Evolutionary conservation across 306 rosid genomes (phyloP).

Genomic region (Ormosia emarginata): DNA sequence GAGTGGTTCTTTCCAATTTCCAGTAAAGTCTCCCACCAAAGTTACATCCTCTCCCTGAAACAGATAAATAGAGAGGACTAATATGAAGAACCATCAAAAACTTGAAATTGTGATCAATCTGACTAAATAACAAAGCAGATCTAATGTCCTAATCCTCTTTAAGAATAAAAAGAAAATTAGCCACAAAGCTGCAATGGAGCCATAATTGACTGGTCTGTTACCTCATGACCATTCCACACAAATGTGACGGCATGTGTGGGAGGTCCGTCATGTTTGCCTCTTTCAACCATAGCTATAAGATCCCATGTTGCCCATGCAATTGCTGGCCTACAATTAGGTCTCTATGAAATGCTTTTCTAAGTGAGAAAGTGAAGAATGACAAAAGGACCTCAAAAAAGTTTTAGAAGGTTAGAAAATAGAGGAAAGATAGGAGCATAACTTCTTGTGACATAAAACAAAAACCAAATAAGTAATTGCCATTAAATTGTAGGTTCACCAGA

Average conservation of each 20-base stretch:
- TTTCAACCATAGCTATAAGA: slow-evolving; percentile 94
- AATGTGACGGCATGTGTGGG: slow-evolving; percentile 88
- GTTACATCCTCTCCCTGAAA: slow-evolving; percentile 83
- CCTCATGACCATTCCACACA: slow-evolving; percentile 96
- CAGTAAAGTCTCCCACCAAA: slow-evolving; percentile 96
- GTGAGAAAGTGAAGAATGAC: not conserved
- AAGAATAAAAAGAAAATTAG: not conserved
- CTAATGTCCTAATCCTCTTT: not conserved
- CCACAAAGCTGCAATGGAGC: not conserved
- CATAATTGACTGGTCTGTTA: slow-evolving; percentile 28
- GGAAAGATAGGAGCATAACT: not conserved
- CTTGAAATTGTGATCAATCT: slow-evolving; percentile 5
- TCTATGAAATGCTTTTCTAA: slow-evolving; percentile 25
- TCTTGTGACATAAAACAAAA: not conserved
- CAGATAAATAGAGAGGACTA: slow-evolving; percentile 6
- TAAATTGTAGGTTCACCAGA: not conserved
- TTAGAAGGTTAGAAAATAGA: not conserved
- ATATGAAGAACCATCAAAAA: slow-evolving; percentile 16
- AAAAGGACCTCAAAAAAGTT: not conserved
- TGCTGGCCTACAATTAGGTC: slow-evolving; percentile 65
- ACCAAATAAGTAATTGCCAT: not conserved
- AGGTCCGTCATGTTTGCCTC: slow-evolving; percentile 81
- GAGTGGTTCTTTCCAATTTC: slow-evolving; percentile 87
- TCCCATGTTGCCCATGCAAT: slow-evolving; percentile 99
- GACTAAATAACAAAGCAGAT: not conserved